Conservation (phyloP, 495 filamentous ascomycete genomes). For the Tuber microsphaerosporum region DNA sequence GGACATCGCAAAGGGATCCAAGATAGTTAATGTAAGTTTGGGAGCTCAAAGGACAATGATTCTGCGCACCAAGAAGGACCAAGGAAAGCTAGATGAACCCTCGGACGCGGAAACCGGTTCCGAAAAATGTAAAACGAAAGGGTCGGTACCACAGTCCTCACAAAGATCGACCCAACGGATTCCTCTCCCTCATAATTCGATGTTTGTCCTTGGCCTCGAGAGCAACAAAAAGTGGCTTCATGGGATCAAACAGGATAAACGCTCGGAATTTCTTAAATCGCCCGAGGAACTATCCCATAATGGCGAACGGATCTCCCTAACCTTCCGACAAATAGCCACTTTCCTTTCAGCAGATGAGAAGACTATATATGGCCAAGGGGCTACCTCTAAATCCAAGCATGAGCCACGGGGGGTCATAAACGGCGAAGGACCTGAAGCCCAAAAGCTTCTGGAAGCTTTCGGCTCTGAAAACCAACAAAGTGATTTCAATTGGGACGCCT, state of each 20-base stretch:
- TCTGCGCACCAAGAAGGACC: slow-evolving; percentile 69
- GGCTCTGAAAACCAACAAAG: slow-evolving; percentile 70
- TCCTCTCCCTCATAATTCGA: slow-evolving; percentile 75
- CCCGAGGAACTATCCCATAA: slow-evolving; percentile 61
- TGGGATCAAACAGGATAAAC: slow-evolving; percentile 79
- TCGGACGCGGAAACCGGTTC: slow-evolving; percentile 5
- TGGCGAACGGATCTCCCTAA: slow-evolving; percentile 81
- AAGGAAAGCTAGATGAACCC: slow-evolving; percentile 26
- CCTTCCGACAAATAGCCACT: slow-evolving; percentile 84
- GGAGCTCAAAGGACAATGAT: slow-evolving; percentile 88
- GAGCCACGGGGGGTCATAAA: slow-evolving; percentile 59
- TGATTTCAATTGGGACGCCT: slow-evolving; percentile 68
- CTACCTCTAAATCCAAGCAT: slow-evolving; percentile 56
- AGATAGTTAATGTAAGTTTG: slow-evolving; percentile 85
- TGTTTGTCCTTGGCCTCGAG: slow-evolving; percentile 70
- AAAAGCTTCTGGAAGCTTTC: slow-evolving; percentile 69
- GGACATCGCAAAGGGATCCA: slow-evolving; percentile 73
- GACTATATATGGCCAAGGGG: slow-evolving; percentile 88
- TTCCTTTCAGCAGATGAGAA: slow-evolving; percentile 58
- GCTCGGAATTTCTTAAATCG: slow-evolving; percentile 57
- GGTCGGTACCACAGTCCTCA: slow-evolving; percentile 10
- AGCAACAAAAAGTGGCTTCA: slow-evolving; percentile 89
- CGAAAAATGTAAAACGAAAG: slow-evolving; percentile 12
- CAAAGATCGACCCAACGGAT: slow-evolving; percentile 57
- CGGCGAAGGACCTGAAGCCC: slow-evolving; percentile 58